Percentiles rank a stretch among this genome's conserved stretches.
These are phyloP conservation scores for Allium fistulosum DNA, from an alignment of 106 monocot genomes.

Conservation along the genomic window DNA sequence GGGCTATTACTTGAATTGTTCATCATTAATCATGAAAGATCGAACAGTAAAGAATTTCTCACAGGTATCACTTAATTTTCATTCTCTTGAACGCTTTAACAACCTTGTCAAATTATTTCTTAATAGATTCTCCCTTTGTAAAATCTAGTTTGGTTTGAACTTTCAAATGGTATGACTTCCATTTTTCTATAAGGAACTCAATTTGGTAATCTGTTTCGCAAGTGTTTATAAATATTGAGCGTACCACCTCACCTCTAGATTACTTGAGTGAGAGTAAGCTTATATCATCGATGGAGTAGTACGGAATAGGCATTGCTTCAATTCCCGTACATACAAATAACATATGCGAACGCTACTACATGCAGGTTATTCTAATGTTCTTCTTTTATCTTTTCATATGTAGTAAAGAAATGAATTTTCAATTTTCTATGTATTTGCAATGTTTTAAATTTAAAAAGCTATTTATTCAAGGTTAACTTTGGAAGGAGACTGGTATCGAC, in stretches of 20 bases:
- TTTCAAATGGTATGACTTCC: not conserved
- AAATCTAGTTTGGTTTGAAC: not conserved
- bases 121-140: not conserved
- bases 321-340: constrained; percentile 95
- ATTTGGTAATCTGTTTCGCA: not conserved
- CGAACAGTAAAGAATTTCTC: no score
- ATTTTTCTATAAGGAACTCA: not conserved
- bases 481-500: constrained; percentile 90
- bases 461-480: constrained; percentile 64
- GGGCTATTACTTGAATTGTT: no score
- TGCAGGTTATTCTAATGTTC: constrained; percentile 48
- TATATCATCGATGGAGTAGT: constrained; percentile 94
- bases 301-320: constrained; percentile 96
- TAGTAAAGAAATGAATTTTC: not conserved
- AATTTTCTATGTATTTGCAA: not conserved
- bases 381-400: not conserved
- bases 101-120: no score
- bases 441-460: not conserved
- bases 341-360: constrained; percentile 93
- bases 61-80: constrained; percentile 1
- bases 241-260: constrained; percentile 81
- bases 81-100: not conserved
- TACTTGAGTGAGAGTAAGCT: constrained; percentile 97
- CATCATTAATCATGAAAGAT: no score
- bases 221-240: constrained; percentile 32